A percentile compares a stretch with the other conserved stretches of the same genome.
Conservation (phyloP, 1,284 basidiomycete genomes). For the Cystobasidium sp. region DNA sequence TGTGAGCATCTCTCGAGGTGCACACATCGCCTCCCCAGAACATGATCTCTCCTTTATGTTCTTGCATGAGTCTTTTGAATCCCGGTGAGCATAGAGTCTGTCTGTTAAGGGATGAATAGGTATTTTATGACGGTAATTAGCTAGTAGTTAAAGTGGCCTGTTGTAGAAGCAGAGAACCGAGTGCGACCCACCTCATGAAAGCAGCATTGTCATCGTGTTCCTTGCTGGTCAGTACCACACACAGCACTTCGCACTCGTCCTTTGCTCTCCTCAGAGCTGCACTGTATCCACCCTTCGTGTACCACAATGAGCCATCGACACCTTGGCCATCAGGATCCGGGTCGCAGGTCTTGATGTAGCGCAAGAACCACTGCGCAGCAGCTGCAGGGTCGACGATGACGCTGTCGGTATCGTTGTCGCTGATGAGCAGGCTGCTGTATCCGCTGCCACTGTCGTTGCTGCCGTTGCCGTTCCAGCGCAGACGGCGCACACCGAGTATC, state of each 20-base stretch:
- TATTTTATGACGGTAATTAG: neutral
- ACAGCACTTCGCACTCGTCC: conserved; percentile 73
- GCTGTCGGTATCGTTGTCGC: neutral
- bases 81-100: conserved; percentile 69
- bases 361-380: conserved; percentile 16
- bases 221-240: conserved; percentile 81
- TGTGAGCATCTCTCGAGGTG: conserved; percentile 75
- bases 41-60: conserved; percentile 61
- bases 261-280: conserved; percentile 73
- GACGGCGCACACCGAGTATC: conserved; percentile 14
- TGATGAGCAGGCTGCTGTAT: conserved; percentile 7
- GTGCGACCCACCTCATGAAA: conserved; percentile 72
- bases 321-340: conserved; percentile 47
- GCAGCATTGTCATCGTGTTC: conserved; percentile 86
- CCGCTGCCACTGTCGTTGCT: neutral
- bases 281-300: conserved; percentile 81
- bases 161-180: neutral
- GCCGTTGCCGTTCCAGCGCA: neutral
- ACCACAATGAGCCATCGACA: conserved; percentile 69
- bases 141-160: neutral
- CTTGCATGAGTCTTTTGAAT: conserved; percentile 49
- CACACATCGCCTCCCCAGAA: conserved; percentile 82
- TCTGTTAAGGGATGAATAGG: conserved; percentile 60
- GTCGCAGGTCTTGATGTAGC: conserved; percentile 22
- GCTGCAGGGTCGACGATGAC: conserved; percentile 30